phyloP scores from a whole-genome alignment of 1,139 yeast species.

The Candida labiduridarum region DNA sequence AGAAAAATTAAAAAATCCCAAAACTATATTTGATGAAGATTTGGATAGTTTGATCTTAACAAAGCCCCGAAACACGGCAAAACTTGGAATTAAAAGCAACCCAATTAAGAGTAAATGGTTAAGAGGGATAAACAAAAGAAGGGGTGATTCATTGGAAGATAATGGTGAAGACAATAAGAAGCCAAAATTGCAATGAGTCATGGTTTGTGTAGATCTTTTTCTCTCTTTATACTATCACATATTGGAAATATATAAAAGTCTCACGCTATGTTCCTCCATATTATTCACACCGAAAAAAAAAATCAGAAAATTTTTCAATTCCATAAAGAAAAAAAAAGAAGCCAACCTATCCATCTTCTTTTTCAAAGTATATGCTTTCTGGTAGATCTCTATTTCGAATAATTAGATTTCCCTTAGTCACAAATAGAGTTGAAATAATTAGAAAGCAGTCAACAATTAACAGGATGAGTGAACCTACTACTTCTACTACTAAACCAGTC shows the following conservation, averaged over 20 bases:
- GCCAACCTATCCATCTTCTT: conserved; percentile 2
- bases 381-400: conserved; percentile 20
- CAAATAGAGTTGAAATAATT: conserved; percentile 7
- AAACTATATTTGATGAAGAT: conserved; percentile 20
- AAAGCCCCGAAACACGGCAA: conserved; percentile 6
- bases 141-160: background rate
- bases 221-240: background rate
- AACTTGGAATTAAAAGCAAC: background rate
- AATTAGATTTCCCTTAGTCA: conserved; percentile 7
- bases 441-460: conserved; percentile 6
- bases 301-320: background rate
- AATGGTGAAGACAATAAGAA: conserved; percentile 4
- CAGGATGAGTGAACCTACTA: conserved; percentile 13
- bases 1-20: conserved; percentile 9
- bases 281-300: background rate
- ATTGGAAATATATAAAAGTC: background rate
- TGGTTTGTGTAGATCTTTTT: background rate
- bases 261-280: background rate
- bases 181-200: background rate
- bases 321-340: background rate
- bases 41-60: conserved; percentile 19
- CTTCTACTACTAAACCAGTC: conserved; percentile 6
- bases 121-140: conserved; percentile 23
- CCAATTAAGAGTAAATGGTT: conserved; percentile 22
- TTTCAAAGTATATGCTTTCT: conserved; percentile 21